These are phyloP conservation scores for Alternaria viburni DNA, from an alignment of 2,329 filamentous ascomycete species.

Conservation along the genomic window DNA sequence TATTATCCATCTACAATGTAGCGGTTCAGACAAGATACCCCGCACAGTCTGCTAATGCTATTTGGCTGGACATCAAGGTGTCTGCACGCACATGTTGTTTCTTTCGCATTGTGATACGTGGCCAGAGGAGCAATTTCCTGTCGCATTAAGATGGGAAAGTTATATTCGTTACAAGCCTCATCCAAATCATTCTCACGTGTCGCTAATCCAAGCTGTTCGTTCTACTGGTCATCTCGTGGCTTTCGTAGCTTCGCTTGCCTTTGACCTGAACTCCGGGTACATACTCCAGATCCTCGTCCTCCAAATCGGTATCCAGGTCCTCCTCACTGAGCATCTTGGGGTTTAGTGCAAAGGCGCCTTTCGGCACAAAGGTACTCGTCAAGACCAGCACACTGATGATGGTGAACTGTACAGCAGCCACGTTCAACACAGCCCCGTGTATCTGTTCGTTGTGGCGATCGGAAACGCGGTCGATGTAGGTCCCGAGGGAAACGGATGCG, in stretches of 20 bases:
- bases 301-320: slow-evolving; percentile 43
- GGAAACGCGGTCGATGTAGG: slow-evolving; percentile 55
- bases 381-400: slow-evolving; percentile 53
- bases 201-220: slow-evolving; percentile 16
- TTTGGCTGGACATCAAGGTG: not conserved
- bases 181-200: not conserved
- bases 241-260: slow-evolving; percentile 28
- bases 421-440: slow-evolving; percentile 51
- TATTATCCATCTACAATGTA: not conserved
- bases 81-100: not conserved
- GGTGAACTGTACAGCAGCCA: slow-evolving; percentile 58
- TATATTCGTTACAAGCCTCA: not conserved
- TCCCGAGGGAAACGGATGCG: slow-evolving; percentile 53
- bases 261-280: slow-evolving; percentile 24
- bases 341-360: slow-evolving; percentile 54
- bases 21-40: not conserved
- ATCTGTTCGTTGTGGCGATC: slow-evolving; percentile 47
- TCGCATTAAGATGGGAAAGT: not conserved
- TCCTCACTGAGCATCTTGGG: slow-evolving; percentile 53
- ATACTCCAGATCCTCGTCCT: slow-evolving; percentile 35
- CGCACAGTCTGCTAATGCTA: not conserved
- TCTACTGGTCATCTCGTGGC: slow-evolving; percentile 31
- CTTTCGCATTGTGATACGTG: not conserved
- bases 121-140: not conserved
- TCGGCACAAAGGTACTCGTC: slow-evolving; percentile 55